A percentile compares a stretch with the other conserved stretches of the same genome.
These are phyloP conservation scores for Heliamphora exappendiculata DNA, from an alignment of 148 eudicot genomes.

Conservation along the genomic window DNA sequence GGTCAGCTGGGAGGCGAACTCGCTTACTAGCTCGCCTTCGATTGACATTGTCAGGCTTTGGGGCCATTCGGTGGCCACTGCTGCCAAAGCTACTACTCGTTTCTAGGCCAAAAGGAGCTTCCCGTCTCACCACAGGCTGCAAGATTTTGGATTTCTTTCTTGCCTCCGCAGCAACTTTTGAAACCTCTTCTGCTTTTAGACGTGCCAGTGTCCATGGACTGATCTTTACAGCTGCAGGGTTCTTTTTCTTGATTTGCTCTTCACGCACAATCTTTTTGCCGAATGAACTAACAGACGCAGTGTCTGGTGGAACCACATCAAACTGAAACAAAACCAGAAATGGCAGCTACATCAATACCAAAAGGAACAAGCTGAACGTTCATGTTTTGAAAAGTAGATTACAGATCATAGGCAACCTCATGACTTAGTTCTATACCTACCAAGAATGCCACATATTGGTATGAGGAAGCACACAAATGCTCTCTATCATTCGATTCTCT, in stretches of 20 bases:
- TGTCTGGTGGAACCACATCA: slow-evolving; percentile 90
- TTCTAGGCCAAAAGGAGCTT: slow-evolving; percentile 30
- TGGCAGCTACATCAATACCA: slow-evolving; percentile 8
- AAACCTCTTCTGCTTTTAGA: slow-evolving; percentile 81
- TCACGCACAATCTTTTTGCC: slow-evolving; percentile 57
- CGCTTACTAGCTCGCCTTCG: slow-evolving; percentile 60
- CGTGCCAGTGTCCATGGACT: slow-evolving; percentile 98
- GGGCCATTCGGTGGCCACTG: slow-evolving; percentile 38
- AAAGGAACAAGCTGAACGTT: too few species aligned
- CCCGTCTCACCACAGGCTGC: slow-evolving; percentile 53
- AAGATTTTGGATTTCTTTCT: slow-evolving; percentile 88
- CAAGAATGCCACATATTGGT: too few species aligned
- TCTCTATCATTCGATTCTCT: not conserved
- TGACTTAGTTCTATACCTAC: too few species aligned
- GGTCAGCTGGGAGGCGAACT: slow-evolving; percentile 43
- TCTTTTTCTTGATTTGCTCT: slow-evolving; percentile 74
- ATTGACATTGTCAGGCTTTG: slow-evolving; percentile 38
- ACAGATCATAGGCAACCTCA: too few species aligned
- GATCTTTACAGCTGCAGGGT: slow-evolving; percentile 70
- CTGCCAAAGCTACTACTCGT: slow-evolving; percentile 59
- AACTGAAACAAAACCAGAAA: slow-evolving; percentile 42
- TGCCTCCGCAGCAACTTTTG: slow-evolving; percentile 93
- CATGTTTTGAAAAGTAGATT: too few species aligned
- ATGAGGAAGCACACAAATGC: not conserved
- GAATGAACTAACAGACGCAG: slow-evolving; percentile 79